Conservation (phyloP, 805 yeast species). For the Helenozyma rhizophorensis region DNA sequence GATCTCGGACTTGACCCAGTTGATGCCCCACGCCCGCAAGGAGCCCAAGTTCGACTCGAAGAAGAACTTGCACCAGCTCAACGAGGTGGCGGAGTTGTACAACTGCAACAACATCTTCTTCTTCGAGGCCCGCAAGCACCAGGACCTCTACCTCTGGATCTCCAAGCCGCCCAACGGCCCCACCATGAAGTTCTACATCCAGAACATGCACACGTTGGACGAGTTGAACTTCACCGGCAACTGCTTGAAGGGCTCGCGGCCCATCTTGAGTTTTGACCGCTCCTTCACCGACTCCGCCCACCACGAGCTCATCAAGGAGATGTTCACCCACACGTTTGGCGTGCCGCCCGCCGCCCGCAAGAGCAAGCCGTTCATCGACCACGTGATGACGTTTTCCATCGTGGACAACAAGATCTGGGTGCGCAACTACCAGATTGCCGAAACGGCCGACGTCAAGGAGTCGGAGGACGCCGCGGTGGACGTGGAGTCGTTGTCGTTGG, state of each 20-base stretch:
- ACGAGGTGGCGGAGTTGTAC: slow-evolving; percentile 94
- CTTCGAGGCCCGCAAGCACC: slow-evolving; percentile 95
- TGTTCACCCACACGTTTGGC: slow-evolving; percentile 77
- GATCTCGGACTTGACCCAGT: slow-evolving; percentile 69
- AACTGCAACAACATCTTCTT: slow-evolving; percentile 93
- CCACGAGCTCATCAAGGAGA: slow-evolving; percentile 71
- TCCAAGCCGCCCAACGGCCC: slow-evolving; percentile 98
- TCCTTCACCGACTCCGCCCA: slow-evolving; percentile 66
- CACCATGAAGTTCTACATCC: slow-evolving; percentile 87
- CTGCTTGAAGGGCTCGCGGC: slow-evolving; percentile 92
- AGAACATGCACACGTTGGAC: slow-evolving; percentile 92
- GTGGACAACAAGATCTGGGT: slow-evolving; percentile 95
- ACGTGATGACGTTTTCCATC: slow-evolving; percentile 86
- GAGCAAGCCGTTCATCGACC: slow-evolving; percentile 92
- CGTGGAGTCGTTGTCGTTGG: slow-evolving; percentile 65
- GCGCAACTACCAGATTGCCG: slow-evolving; percentile 86
- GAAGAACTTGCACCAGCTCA: slow-evolving; percentile 79
- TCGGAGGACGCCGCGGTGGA: slow-evolving; percentile 36
- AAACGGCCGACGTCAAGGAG: slow-evolving; percentile 56
- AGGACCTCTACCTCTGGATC: slow-evolving; percentile 90
- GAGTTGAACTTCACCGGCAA: slow-evolving; percentile 96
- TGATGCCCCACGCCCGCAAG: slow-evolving; percentile 92
- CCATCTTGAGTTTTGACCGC: slow-evolving; percentile 82
- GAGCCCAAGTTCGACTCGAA: slow-evolving; percentile 95
- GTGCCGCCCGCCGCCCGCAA: slow-evolving; percentile 94